Percentiles rank a stretch among this genome's conserved stretches.
These are phyloP conservation scores for Penicillium arizonense DNA, from an alignment of 495 filamentous ascomycete species.

Conservation along the genomic window DNA sequence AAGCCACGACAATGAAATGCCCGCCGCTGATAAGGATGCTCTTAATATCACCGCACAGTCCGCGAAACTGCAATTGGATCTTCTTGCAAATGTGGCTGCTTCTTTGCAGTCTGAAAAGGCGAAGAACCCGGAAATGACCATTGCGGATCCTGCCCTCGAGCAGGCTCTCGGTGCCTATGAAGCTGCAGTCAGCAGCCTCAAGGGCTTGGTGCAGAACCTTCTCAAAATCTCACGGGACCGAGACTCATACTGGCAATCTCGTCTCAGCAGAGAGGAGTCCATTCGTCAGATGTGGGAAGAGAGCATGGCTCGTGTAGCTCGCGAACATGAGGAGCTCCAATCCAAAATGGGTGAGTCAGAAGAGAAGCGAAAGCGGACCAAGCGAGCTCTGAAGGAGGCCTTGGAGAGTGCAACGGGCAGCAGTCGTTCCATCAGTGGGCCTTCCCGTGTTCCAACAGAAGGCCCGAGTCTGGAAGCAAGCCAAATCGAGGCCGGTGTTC, in stretches of 20 bases:
- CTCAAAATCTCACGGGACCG: conserved; percentile 89
- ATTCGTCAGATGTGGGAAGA: conserved; percentile 97
- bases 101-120: conserved; percentile 73
- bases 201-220: conserved; percentile 81
- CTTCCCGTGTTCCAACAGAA: conserved; percentile 21
- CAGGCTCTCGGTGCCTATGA: conserved; percentile 88
- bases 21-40: conserved; percentile 77
- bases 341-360: conserved; percentile 86
- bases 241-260: conserved; percentile 95
- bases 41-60: conserved; percentile 96
- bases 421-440: conserved; percentile 38
- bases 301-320: conserved; percentile 91
- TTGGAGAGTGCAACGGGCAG: conserved; percentile 59
- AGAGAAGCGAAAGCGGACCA: conserved; percentile 83
- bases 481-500: conserved; percentile 4
- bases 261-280: conserved; percentile 83
- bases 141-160: conserved; percentile 71
- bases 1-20: conserved; percentile 69
- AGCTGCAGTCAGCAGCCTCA: conserved; percentile 81
- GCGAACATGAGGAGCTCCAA: conserved; percentile 89
- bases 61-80: conserved; percentile 85
- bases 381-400: conserved; percentile 84
- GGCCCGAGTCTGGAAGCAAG: conserved; percentile 16
- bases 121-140: conserved; percentile 63
- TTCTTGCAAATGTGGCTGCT: conserved; percentile 76